A percentile compares a stretch with the other conserved stretches of the same genome.
phyloP scores from a whole-genome alignment of 2,329 filamentous ascomycete species.

The Dichotomopilus funicola region DNA sequence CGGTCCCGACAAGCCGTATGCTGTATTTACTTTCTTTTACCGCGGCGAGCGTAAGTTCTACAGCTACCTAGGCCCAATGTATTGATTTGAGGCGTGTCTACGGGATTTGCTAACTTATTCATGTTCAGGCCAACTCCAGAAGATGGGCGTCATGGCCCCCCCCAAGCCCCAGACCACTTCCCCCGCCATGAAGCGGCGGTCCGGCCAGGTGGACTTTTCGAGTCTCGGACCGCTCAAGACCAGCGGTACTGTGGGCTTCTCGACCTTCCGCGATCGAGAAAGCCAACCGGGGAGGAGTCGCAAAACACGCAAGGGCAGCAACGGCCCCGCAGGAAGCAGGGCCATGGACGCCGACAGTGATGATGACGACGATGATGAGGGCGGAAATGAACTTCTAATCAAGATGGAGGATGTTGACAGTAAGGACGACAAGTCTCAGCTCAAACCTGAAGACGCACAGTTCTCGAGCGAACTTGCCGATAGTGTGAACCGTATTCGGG shows the following conservation, averaged over 20 bases:
- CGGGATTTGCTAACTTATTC: not conserved
- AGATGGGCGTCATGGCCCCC: conserved; percentile 81
- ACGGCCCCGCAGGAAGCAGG: conserved; percentile 48
- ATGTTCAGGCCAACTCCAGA: conserved; percentile 75
- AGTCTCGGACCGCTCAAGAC: conserved; percentile 78
- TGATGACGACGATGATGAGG: conserved; percentile 66
- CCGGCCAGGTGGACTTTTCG: conserved; percentile 77
- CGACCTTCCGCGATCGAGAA: conserved; percentile 72
- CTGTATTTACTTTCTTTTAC: conserved; percentile 96
- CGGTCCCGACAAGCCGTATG: conserved; percentile 91
- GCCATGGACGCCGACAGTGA: conserved; percentile 67
- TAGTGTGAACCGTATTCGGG: conserved; percentile 75
- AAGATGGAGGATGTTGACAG: conserved; percentile 62
- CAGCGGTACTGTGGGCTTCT: conserved; percentile 83
- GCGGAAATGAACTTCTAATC: conserved; percentile 53
- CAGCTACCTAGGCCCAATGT: not conserved
- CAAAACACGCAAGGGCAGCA: conserved; percentile 53
- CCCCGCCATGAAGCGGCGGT: conserved; percentile 67
- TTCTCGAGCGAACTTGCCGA: conserved; percentile 71
- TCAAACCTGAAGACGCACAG: conserved; percentile 65
- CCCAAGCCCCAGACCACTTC: conserved; percentile 59
- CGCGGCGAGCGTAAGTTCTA: conserved; percentile 78
- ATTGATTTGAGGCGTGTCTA: too few species aligned
- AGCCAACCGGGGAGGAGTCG: conserved; percentile 49
- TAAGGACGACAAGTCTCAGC: conserved; percentile 51